Evolutionary conservation across 1,284 basidiomycete species (phyloP).

Genomic region (Termitomyces sp.): DNA sequence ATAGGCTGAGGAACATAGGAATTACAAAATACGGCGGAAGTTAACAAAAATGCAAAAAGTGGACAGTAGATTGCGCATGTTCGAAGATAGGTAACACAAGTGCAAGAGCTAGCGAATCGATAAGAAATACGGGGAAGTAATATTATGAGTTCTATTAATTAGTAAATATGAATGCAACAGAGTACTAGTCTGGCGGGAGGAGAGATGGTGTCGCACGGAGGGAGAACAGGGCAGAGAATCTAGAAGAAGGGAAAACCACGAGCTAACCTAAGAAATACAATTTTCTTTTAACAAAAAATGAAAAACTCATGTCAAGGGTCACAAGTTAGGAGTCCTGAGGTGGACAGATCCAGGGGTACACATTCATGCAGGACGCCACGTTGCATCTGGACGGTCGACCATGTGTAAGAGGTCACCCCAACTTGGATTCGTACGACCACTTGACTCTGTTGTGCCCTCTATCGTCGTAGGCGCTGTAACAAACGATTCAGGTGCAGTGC

Average conservation of each 20-base stretch:
- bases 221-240: background rate
- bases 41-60: background rate
- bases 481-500: constrained; percentile 63
- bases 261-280: constrained; percentile 1
- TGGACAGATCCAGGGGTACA: background rate
- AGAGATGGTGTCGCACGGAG: constrained; percentile 1
- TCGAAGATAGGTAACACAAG: background rate
- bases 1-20: background rate
- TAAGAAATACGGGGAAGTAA: background rate
- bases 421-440: constrained; percentile 28
- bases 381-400: constrained; percentile 31
- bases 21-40: background rate
- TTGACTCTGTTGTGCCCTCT: constrained; percentile 43
- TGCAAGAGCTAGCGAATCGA: background rate
- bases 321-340: background rate
- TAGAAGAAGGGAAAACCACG: background rate
- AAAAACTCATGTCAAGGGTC: background rate
- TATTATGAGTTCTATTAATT: constrained; percentile 2
- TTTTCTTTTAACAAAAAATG: background rate
- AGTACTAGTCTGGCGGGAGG: background rate
- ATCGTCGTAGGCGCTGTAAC: constrained; percentile 58
- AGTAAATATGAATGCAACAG: constrained; percentile 2
- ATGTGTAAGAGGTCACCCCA: constrained; percentile 39
- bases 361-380: constrained; percentile 28
- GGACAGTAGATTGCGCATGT: constrained; percentile 1